Conservation (phyloP, 495 filamentous ascomycete genomes). For the Neurospora sp. region DNA sequence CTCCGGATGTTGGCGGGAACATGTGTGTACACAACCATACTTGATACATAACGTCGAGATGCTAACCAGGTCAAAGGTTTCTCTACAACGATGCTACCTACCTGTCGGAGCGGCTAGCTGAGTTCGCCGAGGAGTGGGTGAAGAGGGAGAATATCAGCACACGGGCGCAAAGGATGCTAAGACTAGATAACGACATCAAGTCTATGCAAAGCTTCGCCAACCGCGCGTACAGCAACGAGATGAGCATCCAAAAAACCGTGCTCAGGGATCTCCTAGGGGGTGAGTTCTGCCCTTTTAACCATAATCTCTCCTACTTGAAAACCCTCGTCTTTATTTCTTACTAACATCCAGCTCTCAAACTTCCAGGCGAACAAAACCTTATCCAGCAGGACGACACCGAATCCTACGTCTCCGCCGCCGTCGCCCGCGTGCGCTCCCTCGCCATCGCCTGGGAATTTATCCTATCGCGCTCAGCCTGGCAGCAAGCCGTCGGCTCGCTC, state of each 20-base stretch:
- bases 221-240: slow-evolving; percentile 76
- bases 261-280: slow-evolving; percentile 77
- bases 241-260: slow-evolving; percentile 75
- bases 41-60: background rate
- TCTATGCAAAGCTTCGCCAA: slow-evolving; percentile 70
- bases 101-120: slow-evolving; percentile 61
- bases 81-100: slow-evolving; percentile 88
- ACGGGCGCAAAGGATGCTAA: slow-evolving; percentile 43
- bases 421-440: slow-evolving; percentile 57
- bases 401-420: slow-evolving; percentile 57
- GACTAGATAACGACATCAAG: slow-evolving; percentile 59
- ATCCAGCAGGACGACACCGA: slow-evolving; percentile 53
- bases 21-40: slow-evolving; percentile 41
- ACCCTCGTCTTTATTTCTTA: background rate
- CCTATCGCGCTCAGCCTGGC: slow-evolving; percentile 68
- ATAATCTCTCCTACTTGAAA: background rate
- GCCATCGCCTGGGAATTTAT: slow-evolving; percentile 70
- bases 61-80: slow-evolving; percentile 39
- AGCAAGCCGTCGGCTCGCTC: slow-evolving; percentile 76
- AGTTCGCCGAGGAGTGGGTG: slow-evolving; percentile 45
- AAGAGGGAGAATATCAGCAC: slow-evolving; percentile 31
- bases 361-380: slow-evolving; percentile 36
- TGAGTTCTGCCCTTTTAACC: slow-evolving; percentile 31
- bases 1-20: slow-evolving; percentile 53
- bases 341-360: background rate